Conservation (phyloP, 2,329 filamentous ascomycete genomes). For the Endocalyx cinctus region DNA sequence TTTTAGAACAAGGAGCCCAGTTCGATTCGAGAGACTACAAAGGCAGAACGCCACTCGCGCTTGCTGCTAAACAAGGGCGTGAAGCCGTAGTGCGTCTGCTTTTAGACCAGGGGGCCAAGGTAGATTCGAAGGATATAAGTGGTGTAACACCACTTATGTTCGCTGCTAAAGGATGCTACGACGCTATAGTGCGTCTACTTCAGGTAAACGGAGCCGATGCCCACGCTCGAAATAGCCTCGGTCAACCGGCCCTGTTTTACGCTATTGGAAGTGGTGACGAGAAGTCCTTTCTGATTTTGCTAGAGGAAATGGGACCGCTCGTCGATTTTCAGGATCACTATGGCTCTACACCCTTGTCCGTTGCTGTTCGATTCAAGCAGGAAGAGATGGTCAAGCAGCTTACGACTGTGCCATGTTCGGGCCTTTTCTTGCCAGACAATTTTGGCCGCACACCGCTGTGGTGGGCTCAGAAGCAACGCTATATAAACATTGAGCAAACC, state of each 20-base stretch:
- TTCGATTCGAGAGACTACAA: not conserved
- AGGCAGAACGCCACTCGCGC: not conserved
- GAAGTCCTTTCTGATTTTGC: no score
- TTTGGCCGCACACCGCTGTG: no score
- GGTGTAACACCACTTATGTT: not conserved
- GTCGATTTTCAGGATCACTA: no score
- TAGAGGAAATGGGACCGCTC: no score
- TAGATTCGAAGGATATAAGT: not conserved
- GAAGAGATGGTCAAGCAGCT: no score
- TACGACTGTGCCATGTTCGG: no score
- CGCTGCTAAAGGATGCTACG: not conserved
- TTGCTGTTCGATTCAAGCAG: no score
- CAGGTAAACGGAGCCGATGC: not conserved
- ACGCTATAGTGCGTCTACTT: not conserved
- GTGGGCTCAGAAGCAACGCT: no score
- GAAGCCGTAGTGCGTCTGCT: not conserved
- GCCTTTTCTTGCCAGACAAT: no score
- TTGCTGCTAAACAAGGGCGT: not conserved
- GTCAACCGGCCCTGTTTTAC: not conserved
- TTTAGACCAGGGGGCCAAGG: not conserved
- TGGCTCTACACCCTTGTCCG: no score
- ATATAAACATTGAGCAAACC: no score
- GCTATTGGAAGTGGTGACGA: no score
- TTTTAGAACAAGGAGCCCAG: not conserved
- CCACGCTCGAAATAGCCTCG: not conserved